Conservation (phyloP, 176 grass and related monocot species). For the sorghum (Sorghum bicolor) region Sorghum_bicolor_NCBIv3 NC_012876.2:13530501-13531000, state of each 20-base stretch:
- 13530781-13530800: conserved; percentile 18
- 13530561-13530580: too few species aligned
- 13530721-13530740: conserved; percentile 36
- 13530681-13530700: background rate
- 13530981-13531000: background rate
- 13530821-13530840: conserved; percentile 28
- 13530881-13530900: background rate
- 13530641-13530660: background rate
- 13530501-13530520: too few species aligned
- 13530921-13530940: background rate
- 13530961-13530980: background rate
- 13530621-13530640: background rate
- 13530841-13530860: conserved; percentile 34
- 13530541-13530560: too few species aligned
- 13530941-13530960: background rate
- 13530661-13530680: background rate
- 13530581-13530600: too few species aligned
- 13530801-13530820: conserved; percentile 40
- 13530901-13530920: background rate
- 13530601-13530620: background rate
- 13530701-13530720: conserved; percentile 6
- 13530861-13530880: background rate
- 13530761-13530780: conserved; percentile 10
- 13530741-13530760: conserved; percentile 35
- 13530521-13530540: too few species aligned